A percentile compares a stretch with the other conserved stretches of the same genome.
Conservation (phyloP, 352 stramenopile species). For the Pelagophyceae sp. region DNA sequence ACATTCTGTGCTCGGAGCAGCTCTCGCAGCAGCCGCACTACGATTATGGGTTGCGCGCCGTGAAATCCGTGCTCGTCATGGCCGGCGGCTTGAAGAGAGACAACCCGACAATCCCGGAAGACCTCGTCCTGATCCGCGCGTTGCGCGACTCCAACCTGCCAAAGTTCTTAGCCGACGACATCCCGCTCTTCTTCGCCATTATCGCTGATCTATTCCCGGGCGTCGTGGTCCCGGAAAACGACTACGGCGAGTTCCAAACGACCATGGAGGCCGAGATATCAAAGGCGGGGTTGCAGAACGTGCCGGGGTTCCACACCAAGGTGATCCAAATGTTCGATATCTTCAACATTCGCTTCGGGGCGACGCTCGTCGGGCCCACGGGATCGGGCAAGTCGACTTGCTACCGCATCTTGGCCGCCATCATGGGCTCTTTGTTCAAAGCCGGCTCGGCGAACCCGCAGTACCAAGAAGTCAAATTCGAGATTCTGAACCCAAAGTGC, state of each 20-base stretch:
- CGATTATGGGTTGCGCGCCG: conserved; percentile 77
- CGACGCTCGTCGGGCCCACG: conserved; percentile 29
- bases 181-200: conserved; percentile 75
- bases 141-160: conserved; percentile 85
- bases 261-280: conserved; percentile 59
- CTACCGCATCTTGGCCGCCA: conserved; percentile 67
- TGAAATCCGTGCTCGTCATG: conserved; percentile 76
- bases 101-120: conserved; percentile 74
- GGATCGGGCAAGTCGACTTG: conserved; percentile 74
- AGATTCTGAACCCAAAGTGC: conserved; percentile 85
- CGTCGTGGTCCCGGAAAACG: conserved; percentile 68
- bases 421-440: conserved; percentile 66
- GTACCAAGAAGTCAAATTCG: conserved; percentile 63
- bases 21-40: conserved; percentile 82
- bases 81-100: conserved; percentile 77
- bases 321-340: conserved; percentile 86
- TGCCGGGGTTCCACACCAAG: conserved; percentile 76
- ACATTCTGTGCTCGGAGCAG: conserved; percentile 78
- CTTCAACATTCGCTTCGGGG: conserved; percentile 82
- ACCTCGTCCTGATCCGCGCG: conserved; percentile 75
- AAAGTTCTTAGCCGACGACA: conserved; percentile 84
- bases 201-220: conserved; percentile 72
- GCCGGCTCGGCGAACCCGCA: conserved; percentile 53
- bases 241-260: conserved; percentile 64
- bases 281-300: conserved; percentile 70